These are phyloP conservation scores for Stygiomarasmius scandens DNA, from an alignment of 1,284 basidiomycete genomes.

Conservation along the genomic window DNA sequence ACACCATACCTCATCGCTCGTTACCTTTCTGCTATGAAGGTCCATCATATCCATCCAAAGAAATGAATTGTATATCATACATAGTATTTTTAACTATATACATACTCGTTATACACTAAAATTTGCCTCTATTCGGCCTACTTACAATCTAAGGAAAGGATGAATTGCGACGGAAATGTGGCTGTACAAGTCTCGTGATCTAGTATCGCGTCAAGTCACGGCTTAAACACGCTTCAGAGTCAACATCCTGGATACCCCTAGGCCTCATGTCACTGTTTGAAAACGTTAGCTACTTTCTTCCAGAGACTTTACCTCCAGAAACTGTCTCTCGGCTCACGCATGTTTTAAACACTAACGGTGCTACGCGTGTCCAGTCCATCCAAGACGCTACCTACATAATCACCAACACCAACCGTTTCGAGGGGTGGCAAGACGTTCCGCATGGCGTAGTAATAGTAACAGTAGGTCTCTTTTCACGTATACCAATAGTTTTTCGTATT, in stretches of 20 bases:
- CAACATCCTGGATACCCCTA: background rate
- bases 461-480: constrained; percentile 32
- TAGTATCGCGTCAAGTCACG: background rate
- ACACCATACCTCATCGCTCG: too few relatives aligned
- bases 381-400: constrained; percentile 47
- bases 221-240: background rate
- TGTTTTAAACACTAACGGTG: constrained; percentile 48
- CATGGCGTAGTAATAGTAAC: constrained; percentile 43
- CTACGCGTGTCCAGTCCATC: constrained; percentile 27
- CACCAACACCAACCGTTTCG: constrained; percentile 57
- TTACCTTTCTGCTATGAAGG: background rate
- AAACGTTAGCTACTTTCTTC: constrained; percentile 33
- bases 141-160: background rate
- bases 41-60: background rate
- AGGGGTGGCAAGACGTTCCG: constrained; percentile 42
- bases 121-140: background rate
- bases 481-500: background rate
- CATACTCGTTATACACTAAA: background rate
- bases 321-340: constrained; percentile 32
- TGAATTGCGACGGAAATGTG: background rate
- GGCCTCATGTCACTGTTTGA: constrained; percentile 26
- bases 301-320: constrained; percentile 31
- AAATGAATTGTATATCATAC: background rate
- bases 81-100: background rate
- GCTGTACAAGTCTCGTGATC: background rate